Conservation (phyloP, 2,329 filamentous ascomycete genomes). For the Claviceps africana region DNA sequence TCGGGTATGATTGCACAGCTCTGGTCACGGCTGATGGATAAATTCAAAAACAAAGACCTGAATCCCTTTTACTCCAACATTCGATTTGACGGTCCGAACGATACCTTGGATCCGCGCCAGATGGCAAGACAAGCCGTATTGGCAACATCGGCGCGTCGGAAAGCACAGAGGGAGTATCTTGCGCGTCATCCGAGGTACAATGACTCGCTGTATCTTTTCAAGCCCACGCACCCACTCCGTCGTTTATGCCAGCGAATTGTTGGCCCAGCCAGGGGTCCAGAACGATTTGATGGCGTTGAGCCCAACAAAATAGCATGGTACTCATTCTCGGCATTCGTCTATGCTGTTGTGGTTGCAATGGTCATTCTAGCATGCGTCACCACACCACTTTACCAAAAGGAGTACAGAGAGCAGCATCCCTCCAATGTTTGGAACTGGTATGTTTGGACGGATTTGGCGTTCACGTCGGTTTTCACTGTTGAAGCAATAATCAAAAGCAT, state of each 20-base stretch:
- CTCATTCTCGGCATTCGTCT: constrained; percentile 82
- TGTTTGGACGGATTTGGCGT: constrained; percentile 82
- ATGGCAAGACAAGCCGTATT: constrained; percentile 86
- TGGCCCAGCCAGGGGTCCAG: constrained; percentile 73
- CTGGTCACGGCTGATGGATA: constrained; percentile 45
- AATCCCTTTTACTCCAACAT: constrained; percentile 86
- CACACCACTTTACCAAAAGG: constrained; percentile 83
- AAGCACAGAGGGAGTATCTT: constrained; percentile 82
- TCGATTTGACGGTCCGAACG: constrained; percentile 56
- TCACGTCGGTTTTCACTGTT: constrained; percentile 71
- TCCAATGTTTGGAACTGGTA: constrained; percentile 73
- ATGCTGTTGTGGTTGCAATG: constrained; percentile 90
- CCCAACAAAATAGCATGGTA: constrained; percentile 90
- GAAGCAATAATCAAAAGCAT: constrained; percentile 87
- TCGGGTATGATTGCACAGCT: constrained; percentile 44
- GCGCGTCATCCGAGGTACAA: constrained; percentile 82
- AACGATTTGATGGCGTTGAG: constrained; percentile 78
- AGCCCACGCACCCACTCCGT: constrained; percentile 61
- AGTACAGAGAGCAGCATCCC: constrained; percentile 54
- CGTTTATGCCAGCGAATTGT: constrained; percentile 79
- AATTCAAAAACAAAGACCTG: constrained; percentile 54
- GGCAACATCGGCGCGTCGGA: constrained; percentile 68
- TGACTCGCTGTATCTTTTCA: constrained; percentile 78
- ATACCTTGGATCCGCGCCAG: constrained; percentile 67
- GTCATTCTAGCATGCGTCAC: constrained; percentile 91